Evolutionary conservation across 148 eudicot species (phyloP).

Genomic region (Nepenthes mirabilis): DNA sequence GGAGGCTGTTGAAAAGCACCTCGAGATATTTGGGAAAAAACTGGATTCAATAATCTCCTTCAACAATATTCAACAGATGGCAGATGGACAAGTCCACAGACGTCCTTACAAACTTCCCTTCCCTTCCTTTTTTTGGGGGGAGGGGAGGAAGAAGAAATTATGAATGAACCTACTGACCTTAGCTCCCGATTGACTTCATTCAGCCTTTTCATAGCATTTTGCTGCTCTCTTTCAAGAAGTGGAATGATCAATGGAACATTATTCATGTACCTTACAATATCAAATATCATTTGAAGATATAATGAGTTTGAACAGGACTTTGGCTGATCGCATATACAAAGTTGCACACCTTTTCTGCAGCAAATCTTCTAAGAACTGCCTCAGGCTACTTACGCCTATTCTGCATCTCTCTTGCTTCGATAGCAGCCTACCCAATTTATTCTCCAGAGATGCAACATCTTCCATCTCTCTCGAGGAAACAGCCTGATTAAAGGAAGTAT

Average conservation of each 20-base stretch:
- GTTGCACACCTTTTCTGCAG: conserved; percentile 56
- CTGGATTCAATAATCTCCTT: too few relatives aligned
- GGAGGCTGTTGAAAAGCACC: too few relatives aligned
- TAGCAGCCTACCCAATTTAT: conserved; percentile 72
- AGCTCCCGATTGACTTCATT: conserved; percentile 77
- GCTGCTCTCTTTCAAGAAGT: conserved; percentile 84
- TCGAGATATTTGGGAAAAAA: too few relatives aligned
- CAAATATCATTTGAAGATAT: neutral
- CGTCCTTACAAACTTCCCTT: too few relatives aligned
- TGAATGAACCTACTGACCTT: conserved; percentile 36
- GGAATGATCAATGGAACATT: conserved; percentile 90
- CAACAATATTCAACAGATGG: too few relatives aligned
- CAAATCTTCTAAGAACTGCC: conserved; percentile 77
- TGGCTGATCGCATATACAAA: neutral
- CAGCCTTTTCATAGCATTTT: conserved; percentile 55
- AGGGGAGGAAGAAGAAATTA: too few relatives aligned
- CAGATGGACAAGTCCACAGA: too few relatives aligned
- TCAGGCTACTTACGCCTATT: conserved; percentile 92
- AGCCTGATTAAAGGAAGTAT: conserved; percentile 33
- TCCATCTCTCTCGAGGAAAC: conserved; percentile 69
- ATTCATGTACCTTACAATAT: conserved; percentile 60
- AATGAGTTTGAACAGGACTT: neutral
- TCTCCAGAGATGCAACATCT: conserved; percentile 78
- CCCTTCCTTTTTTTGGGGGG: too few relatives aligned
- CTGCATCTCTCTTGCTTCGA: conserved; percentile 80